Evolutionary conservation across 306 rosid species (phyloP).

Genomic region (Biancaea sappan): DNA sequence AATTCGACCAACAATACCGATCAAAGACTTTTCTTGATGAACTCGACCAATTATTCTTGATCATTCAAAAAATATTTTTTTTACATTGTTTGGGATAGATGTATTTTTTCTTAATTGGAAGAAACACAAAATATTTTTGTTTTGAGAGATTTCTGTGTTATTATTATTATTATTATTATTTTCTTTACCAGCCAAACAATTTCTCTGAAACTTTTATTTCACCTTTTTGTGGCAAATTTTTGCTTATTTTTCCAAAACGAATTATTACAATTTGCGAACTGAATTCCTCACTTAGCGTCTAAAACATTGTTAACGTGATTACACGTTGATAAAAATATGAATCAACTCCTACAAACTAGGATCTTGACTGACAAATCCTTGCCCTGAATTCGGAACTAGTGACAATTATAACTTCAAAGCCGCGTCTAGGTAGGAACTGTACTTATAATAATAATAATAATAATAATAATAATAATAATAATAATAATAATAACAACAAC

Average conservation of each 20-base stretch:
- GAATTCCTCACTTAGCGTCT: no score
- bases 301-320: neutral
- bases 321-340: neutral
- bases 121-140: neutral
- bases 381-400: neutral
- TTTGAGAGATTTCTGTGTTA: neutral
- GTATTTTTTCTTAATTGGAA: neutral
- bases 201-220: neutral
- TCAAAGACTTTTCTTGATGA: no score
- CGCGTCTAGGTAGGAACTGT: no score
- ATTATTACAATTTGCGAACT: no score
- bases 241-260: neutral
- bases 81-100: neutral
- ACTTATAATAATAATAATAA: neutral
- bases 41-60: no score
- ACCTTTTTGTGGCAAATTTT: neutral
- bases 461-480: neutral
- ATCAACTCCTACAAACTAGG: neutral
- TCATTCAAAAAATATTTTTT: no score
- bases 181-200: neutral
- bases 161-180: neutral
- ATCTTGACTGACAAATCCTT: slow-evolving; percentile 2
- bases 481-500: neutral
- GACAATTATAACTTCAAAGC: neutral
- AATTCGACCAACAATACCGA: neutral